phyloP scores from a whole-genome alignment of 306 rosid species.

The Arachis stenosperma region DNA sequence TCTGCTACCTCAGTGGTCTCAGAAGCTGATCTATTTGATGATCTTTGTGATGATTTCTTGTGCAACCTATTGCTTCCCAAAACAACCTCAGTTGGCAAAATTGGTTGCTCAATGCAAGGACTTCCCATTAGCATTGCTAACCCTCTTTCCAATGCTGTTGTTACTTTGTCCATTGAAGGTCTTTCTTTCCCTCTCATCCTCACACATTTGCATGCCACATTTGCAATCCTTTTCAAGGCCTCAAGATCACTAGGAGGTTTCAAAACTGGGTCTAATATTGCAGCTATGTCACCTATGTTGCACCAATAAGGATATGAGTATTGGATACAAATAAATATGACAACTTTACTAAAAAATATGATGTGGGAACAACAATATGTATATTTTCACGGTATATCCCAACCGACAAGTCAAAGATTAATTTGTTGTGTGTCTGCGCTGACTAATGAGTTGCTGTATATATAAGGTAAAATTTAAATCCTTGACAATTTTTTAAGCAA shows the following conservation, averaged over 20 bases:
- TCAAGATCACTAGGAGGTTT: slow-evolving; percentile 77
- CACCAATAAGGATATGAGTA: too few species aligned
- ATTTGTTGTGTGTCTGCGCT: too few species aligned
- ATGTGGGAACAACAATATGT: too few species aligned
- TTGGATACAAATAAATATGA: too few species aligned
- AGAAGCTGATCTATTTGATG: slow-evolving; percentile 75
- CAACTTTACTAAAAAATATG: too few species aligned
- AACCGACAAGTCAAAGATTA: too few species aligned
- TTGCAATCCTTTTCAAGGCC: slow-evolving; percentile 87
- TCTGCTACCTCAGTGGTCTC: slow-evolving; percentile 74
- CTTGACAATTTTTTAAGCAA: too few species aligned
- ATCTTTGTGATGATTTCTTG: slow-evolving; percentile 86
- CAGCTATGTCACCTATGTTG: slow-evolving; percentile 44
- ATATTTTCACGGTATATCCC: too few species aligned
- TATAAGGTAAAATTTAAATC: too few species aligned
- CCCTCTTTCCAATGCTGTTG: slow-evolving; percentile 87
- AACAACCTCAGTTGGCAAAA: slow-evolving; percentile 93
- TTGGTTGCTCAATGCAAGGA: slow-evolving; percentile 91
- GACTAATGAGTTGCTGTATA: too few species aligned
- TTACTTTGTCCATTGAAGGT: slow-evolving; percentile 96
- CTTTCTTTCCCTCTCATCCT: slow-evolving; percentile 98
- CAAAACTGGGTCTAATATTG: slow-evolving; percentile 69
- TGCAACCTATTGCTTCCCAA: slow-evolving; percentile 89
- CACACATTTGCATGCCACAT: slow-evolving; percentile 90
- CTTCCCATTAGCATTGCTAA: slow-evolving; percentile 89